These are phyloP conservation scores for Linnemannia zychae DNA, from an alignment of 192 early-diverging fungal genomes.

Conservation along the genomic window DNA sequence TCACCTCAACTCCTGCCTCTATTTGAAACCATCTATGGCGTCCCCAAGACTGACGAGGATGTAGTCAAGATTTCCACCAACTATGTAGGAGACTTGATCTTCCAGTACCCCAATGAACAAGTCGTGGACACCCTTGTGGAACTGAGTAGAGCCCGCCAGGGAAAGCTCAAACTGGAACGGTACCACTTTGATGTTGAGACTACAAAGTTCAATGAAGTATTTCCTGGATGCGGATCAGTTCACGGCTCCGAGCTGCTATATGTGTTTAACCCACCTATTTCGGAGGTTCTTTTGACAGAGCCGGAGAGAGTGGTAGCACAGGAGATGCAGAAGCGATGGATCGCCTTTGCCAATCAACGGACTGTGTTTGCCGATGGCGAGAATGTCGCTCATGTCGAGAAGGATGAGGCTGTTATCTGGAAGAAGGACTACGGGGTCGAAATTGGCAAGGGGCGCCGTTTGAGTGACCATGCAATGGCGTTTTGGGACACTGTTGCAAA, in stretches of 20 bases:
- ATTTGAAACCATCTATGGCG: constrained; percentile 23
- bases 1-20: not conserved
- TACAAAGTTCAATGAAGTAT: not conserved
- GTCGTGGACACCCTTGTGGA: not conserved
- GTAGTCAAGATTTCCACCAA: not conserved
- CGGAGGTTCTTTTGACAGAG: not conserved
- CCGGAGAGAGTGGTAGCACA: constrained; percentile 11
- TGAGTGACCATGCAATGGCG: not conserved
- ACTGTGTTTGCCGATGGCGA: not conserved
- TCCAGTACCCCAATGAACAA: constrained; percentile 2
- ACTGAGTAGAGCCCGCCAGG: not conserved
- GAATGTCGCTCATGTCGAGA: not conserved
- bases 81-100: constrained; percentile 8
- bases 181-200: constrained; percentile 27
- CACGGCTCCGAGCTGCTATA: constrained; percentile 30
- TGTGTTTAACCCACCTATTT: constrained; percentile 21
- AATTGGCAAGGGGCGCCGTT: not conserved
- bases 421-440: not conserved
- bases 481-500: not conserved
- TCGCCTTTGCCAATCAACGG: constrained; percentile 28
- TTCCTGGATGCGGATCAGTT: constrained; percentile 21
- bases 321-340: constrained; percentile 39
- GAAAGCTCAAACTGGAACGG: not conserved
- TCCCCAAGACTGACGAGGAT: constrained; percentile 19
- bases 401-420: constrained; percentile 11